phyloP scores from a whole-genome alignment of 2,329 filamentous ascomycete genomes.

The Talaromyces pinophilus region DNA sequence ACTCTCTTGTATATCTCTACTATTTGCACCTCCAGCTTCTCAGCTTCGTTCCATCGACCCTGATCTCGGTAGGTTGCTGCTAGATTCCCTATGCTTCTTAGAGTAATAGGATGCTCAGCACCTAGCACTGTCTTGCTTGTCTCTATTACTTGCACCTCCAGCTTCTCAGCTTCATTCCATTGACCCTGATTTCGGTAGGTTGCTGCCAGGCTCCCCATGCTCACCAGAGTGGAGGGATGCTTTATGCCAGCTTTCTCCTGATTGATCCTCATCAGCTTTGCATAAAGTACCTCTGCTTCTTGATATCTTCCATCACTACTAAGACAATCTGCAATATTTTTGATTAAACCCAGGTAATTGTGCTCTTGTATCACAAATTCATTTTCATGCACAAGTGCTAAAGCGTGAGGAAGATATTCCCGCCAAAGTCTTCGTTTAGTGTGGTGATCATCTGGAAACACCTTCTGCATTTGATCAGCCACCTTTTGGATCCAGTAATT shows the following conservation, averaged over 20 bases:
- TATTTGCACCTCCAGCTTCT: too few relatives aligned
- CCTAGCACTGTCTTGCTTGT: slow-evolving; percentile 26
- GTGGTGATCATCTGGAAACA: slow-evolving; percentile 24
- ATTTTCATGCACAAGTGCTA: neutral
- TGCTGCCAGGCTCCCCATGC: neutral
- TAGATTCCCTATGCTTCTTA: slow-evolving; percentile 23
- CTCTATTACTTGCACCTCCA: neutral
- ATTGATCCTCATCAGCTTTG: neutral
- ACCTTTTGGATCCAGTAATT: slow-evolving; percentile 13
- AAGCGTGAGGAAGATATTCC: slow-evolving; percentile 28
- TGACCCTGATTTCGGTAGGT: neutral
- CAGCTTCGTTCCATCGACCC: too few relatives aligned
- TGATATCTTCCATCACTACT: slow-evolving; percentile 25
- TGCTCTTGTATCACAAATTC: slow-evolving; percentile 7
- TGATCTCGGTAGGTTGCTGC: too few relatives aligned
- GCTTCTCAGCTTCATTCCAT: neutral
- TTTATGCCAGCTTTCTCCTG: neutral
- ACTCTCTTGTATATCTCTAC: too few relatives aligned
- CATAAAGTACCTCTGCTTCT: slow-evolving; percentile 23
- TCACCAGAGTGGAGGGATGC: slow-evolving; percentile 20
- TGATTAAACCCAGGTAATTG: neutral
- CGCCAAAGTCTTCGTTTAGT: slow-evolving; percentile 26
- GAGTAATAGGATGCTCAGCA: slow-evolving; percentile 30
- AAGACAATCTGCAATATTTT: slow-evolving; percentile 22
- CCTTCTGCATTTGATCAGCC: slow-evolving; percentile 12